phyloP scores from a whole-genome alignment of 495 filamentous ascomycete species.

The Daldinia grandis region DNA sequence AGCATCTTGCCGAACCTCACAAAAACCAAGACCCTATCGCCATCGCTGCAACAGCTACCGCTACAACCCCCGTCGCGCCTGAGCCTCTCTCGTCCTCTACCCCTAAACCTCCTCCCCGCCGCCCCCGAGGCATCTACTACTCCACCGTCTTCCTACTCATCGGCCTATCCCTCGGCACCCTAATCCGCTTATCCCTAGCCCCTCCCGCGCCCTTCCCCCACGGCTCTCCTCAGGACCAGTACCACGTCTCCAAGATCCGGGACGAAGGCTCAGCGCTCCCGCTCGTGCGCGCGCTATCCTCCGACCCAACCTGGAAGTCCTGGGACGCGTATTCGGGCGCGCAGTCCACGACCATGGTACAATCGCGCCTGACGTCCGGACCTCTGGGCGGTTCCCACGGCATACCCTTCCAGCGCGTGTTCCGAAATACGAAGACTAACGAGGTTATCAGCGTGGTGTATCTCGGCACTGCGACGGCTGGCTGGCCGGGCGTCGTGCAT shows the following conservation, averaged over 20 bases:
- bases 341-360: conserved; percentile 18
- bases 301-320: conserved; percentile 62
- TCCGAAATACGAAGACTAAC: conserved; percentile 50
- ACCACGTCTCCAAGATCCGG: conserved; percentile 41
- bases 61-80: neutral
- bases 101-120: conserved; percentile 3
- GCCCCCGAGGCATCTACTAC: conserved; percentile 38
- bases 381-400: conserved; percentile 53
- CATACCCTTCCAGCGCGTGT: conserved; percentile 62
- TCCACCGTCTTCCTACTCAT: conserved; percentile 49
- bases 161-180: conserved; percentile 48
- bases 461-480: conserved; percentile 68
- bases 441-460: conserved; percentile 63
- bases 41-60: neutral
- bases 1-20: conserved; percentile 13
- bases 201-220: conserved; percentile 50
- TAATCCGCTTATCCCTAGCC: conserved; percentile 46
- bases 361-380: conserved; percentile 54
- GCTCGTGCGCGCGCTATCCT: conserved; percentile 61
- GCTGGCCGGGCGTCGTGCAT: conserved; percentile 82
- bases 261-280: conserved; percentile 54
- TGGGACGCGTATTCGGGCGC: conserved; percentile 65
- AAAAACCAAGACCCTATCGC: conserved; percentile 17
- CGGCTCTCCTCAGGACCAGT: conserved; percentile 48
- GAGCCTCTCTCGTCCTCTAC: neutral